phyloP scores from a whole-genome alignment of 2,329 filamentous ascomycete species.

The Aspergillus versicolor region DNA sequence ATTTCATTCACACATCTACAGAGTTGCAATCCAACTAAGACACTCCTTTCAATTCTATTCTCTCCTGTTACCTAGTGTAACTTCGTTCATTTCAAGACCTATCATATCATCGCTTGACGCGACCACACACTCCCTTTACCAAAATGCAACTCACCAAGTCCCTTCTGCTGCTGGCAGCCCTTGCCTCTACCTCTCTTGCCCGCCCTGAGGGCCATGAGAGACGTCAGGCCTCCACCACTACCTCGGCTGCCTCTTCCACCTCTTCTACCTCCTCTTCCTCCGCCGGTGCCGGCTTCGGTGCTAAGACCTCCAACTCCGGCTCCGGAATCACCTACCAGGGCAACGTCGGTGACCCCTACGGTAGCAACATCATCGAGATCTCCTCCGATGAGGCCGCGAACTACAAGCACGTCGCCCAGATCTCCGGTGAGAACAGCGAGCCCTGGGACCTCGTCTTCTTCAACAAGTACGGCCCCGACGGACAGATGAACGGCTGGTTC shows the following conservation, averaged over 20 bases:
- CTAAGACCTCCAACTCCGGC: conserved; percentile 22
- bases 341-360: conserved; percentile 41
- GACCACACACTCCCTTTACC: conserved; percentile 1
- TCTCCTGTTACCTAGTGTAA: conserved; percentile 10
- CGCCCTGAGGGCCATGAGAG: conserved; percentile 19
- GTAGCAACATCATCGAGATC: conserved; percentile 42
- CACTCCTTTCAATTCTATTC: conserved; percentile 8
- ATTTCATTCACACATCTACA: not conserved
- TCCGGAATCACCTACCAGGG: conserved; percentile 33
- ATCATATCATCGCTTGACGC: conserved; percentile 13
- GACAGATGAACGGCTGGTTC: conserved; percentile 37
- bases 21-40: conserved; percentile 3
- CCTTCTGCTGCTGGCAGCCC: conserved; percentile 32
- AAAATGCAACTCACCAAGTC: conserved; percentile 32
- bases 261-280: conserved; percentile 24
- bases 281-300: conserved; percentile 32
- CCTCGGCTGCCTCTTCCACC: conserved; percentile 4
- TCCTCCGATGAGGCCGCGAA: conserved; percentile 25
- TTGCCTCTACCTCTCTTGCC: conserved; percentile 25
- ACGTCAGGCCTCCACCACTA: conserved; percentile 17
- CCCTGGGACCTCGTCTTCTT: conserved; percentile 40
- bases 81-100: not conserved
- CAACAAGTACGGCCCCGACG: conserved; percentile 39
- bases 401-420: conserved; percentile 40
- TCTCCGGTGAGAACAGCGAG: conserved; percentile 33